A percentile compares a stretch with the other conserved stretches of the same genome.
phyloP scores from a whole-genome alignment of 2,329 filamentous ascomycete species.

The Sporothrix brasiliensis region DNA sequence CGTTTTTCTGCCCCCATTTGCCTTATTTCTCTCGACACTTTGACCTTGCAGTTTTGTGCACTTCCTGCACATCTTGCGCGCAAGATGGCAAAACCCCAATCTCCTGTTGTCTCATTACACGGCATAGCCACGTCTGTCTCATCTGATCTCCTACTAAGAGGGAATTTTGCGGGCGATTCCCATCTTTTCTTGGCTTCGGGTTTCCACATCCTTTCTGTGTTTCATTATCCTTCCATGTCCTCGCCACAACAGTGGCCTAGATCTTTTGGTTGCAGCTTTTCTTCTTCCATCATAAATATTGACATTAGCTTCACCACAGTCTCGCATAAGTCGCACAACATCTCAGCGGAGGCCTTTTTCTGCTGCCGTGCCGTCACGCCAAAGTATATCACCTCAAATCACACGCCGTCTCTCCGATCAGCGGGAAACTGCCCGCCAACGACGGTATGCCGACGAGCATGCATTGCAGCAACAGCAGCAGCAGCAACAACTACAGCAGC shows the following conservation, averaged over 20 bases:
- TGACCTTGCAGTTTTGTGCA: neutral
- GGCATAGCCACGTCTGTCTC: conserved; percentile 16
- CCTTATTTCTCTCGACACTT: neutral
- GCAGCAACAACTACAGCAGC: conserved; percentile 39
- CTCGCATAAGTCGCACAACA: conserved; percentile 51
- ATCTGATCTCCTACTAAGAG: neutral
- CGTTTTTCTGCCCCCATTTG: neutral
- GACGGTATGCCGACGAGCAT: conserved; percentile 49
- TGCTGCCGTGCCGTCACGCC: conserved; percentile 52
- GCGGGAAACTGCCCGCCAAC: conserved; percentile 52
- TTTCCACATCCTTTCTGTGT: neutral
- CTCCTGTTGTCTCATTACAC: conserved; percentile 31
- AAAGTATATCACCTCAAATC: conserved; percentile 53
- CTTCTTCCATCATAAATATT: neutral
- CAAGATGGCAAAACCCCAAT: neutral
- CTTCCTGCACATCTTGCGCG: neutral
- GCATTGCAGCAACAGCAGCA: conserved; percentile 35
- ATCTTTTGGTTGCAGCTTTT: neutral
- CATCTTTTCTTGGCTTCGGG: neutral
- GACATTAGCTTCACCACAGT: conserved; percentile 43
- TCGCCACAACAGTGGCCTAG: conserved; percentile 1
- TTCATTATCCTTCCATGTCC: neutral
- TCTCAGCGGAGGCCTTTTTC: conserved; percentile 59
- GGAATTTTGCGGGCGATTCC: neutral
- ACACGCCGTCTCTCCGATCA: conserved; percentile 61